These are phyloP conservation scores for Madurella fahalii DNA, from an alignment of 2,329 filamentous ascomycete species.

Conservation along the genomic window DNA sequence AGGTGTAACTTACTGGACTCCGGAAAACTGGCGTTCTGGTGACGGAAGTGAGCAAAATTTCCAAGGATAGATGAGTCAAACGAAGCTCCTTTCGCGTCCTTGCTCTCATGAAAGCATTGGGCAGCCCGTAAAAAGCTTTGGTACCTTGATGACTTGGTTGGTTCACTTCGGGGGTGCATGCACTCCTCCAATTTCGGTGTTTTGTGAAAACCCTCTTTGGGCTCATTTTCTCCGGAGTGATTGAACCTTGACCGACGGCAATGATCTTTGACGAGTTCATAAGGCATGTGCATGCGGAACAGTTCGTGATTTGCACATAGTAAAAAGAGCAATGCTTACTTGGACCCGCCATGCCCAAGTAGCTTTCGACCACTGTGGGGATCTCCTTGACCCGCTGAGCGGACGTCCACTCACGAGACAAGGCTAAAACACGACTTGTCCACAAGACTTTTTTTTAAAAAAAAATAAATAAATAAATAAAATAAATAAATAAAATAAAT, in stretches of 20 bases:
- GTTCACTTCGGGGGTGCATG: background rate
- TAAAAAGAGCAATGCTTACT: background rate
- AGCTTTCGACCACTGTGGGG: background rate
- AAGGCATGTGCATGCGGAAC: background rate
- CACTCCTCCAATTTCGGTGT: conserved; percentile 9
- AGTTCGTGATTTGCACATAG: background rate
- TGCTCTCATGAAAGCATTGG: too few species aligned
- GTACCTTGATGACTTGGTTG: background rate
- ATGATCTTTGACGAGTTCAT: background rate
- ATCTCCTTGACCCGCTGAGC: too few species aligned
- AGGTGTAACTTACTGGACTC: too few species aligned
- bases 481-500: too few species aligned
- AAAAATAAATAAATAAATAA: too few species aligned
- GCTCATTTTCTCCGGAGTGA: background rate
- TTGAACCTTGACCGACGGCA: background rate
- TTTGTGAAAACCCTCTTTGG: background rate
- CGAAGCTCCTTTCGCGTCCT: too few species aligned
- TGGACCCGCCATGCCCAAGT: background rate
- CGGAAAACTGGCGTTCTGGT: background rate
- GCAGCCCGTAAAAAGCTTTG: background rate
- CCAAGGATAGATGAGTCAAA: background rate
- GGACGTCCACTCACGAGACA: too few species aligned
- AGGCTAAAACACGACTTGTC: too few species aligned
- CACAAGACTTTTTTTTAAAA: too few species aligned
- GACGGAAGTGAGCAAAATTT: background rate